phyloP scores from a whole-genome alignment of 768 basidiomycete species.

The Leucosporidium yakuticum region DNA sequence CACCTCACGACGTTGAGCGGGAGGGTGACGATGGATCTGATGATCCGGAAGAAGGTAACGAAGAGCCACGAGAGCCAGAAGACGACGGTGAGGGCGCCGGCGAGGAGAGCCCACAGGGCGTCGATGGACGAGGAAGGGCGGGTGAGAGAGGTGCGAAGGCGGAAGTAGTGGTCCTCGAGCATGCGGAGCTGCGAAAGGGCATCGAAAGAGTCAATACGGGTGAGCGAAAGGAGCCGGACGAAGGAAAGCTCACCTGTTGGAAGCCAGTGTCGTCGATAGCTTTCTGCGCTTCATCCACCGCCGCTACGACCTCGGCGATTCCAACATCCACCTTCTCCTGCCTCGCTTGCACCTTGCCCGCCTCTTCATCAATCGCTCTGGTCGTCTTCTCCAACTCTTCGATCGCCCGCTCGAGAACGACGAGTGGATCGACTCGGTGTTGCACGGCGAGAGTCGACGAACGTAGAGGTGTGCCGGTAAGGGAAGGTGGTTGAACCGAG shows the following conservation, averaged over 20 bases:
- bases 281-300: slow-evolving; percentile 5
- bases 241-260: slow-evolving; percentile 1
- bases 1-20: not conserved
- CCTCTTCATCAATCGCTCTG: not conserved
- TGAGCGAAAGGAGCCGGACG: no score
- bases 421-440: slow-evolving; percentile 1
- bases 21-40: not conserved
- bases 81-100: slow-evolving; percentile 5
- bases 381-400: not conserved
- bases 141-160: slow-evolving; percentile 8
- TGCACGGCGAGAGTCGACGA: not conserved
- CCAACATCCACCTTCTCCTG: slow-evolving; percentile 9
- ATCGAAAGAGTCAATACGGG: not conserved
- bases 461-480: no score
- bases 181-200: not conserved
- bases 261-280: not conserved
- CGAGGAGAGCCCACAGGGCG: slow-evolving; percentile 4
- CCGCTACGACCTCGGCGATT: not conserved
- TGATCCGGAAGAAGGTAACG: slow-evolving; percentile 4
- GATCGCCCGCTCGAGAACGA: not conserved
- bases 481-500: not conserved
- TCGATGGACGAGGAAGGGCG: slow-evolving; percentile 7
- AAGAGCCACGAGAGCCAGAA: slow-evolving; percentile 12
- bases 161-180: slow-evolving; percentile 18
- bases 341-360: not conserved